Evolutionary conservation across 2,329 filamentous ascomycete species (phyloP), one percentile per base, ranked within the genome.

Genomic region (Botrytis squamosa): DNA sequence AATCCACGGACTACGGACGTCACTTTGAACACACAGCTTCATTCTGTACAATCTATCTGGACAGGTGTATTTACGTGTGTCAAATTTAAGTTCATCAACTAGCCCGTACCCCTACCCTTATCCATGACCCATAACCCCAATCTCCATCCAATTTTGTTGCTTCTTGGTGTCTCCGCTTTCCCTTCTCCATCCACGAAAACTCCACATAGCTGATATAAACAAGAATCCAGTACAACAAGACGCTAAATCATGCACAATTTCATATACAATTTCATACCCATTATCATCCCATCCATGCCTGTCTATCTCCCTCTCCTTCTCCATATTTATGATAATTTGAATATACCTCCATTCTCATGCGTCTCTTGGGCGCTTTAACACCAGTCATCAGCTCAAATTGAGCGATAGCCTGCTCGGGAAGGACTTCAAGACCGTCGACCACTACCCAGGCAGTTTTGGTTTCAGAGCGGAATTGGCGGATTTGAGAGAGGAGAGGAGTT

Each of bases 301-400:
- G 36, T 12, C n/a, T 5, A 16, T 7, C 18, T 9, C n/a, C 38
- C 18, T 44, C 66, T 12, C 10, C 49, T 33, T 75, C 77, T 33
- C 77, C 78, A 74, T 80, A 80, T 10, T 74, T 73, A 70, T 79
- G 77, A 73, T 79, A 77, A 72, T 80, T 79, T 63, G 76, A 73
- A 62, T 77, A 65, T 4, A 80, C 80, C 68, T 80, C 79, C 70
- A 77, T 73, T 29, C 91, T 87, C 92, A 95, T 95, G 55, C 92
- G 81, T 63, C 88, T 84, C 40, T 92, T 87, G 2, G 92, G 92
- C 25, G 92, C 91, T 81, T 91, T 88, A 65, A 91, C 85, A 0
- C 92, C 92, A 0, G 92, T 94, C 80, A 95, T 93, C 3, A 95
- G 82, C 82, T 95, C 93, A 79, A 95, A 95, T 78, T 95, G 92